phyloP scores from a whole-genome alignment of 257 asterid species.

The Solanum appendiculatum region DNA sequence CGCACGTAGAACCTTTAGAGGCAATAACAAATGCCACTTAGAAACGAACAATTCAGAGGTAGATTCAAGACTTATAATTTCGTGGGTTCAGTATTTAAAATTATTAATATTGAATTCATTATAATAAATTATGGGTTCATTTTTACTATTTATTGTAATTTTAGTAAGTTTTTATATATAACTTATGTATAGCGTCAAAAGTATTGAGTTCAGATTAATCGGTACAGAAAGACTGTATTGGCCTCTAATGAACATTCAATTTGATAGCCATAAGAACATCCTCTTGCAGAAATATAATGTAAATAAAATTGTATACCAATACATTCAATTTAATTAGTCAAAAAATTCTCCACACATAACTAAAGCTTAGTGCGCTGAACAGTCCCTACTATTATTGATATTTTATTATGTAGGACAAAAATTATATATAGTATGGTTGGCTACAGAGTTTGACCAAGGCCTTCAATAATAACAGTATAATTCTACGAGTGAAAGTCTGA shows the following conservation, averaged over 20 bases:
- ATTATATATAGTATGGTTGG: neutral
- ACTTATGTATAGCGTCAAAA: neutral
- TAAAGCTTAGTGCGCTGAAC: neutral
- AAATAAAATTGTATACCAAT: neutral
- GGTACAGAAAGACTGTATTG: neutral
- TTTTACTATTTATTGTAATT: neutral
- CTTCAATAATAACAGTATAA: neutral
- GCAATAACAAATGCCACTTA: neutral
- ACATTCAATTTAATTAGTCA: neutral
- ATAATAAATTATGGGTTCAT: neutral
- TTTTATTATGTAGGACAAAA: neutral
- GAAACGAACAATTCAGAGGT: neutral
- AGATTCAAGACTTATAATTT: neutral
- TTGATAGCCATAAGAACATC: neutral
- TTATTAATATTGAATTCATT: neutral
- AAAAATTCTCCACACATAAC: neutral
- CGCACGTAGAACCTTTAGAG: neutral
- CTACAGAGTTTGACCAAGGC: neutral
- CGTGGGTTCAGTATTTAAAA: neutral
- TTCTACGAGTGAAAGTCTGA: rapidly evolving
- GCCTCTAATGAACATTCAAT: neutral
- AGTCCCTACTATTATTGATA: neutral
- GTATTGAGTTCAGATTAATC: neutral
- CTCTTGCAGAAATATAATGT: neutral
- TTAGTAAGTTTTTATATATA: neutral